Percentiles rank a stretch among this genome's conserved stretches.
phyloP scores from a whole-genome alignment of 2,329 filamentous ascomycete genomes.

The Xylaria sp. region DNA sequence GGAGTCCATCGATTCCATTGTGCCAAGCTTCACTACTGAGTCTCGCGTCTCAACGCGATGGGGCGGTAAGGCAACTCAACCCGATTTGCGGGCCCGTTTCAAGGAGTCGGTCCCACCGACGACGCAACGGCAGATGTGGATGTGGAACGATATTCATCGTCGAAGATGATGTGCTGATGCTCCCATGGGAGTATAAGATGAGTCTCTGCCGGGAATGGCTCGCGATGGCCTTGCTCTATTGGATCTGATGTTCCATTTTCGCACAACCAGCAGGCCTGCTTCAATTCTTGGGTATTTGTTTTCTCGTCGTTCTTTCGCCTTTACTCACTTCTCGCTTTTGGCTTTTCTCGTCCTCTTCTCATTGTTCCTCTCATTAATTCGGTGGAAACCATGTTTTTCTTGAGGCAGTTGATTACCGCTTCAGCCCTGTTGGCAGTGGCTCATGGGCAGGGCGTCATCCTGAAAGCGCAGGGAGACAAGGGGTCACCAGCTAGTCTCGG shows the following conservation, averaged over 20 bases:
- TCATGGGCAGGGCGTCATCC: constrained; percentile 38
- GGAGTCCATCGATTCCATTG: neutral
- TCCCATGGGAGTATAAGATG: constrained; percentile 13
- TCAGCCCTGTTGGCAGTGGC: constrained; percentile 33
- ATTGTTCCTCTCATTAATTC: constrained; percentile 7
- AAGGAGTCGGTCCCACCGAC: constrained; percentile 22
- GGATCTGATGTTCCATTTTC: constrained; percentile 6
- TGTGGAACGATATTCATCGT: constrained; percentile 12
- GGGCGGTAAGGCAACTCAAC: constrained; percentile 18
- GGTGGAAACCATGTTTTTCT: constrained; percentile 24
- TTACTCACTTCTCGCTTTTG: no score
- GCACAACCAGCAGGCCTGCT: constrained; percentile 29
- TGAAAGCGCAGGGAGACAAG: constrained; percentile 33
- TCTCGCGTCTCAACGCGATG: constrained; percentile 23
- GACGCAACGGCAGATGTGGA: constrained; percentile 21
- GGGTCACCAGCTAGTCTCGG: constrained; percentile 34
- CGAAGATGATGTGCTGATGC: constrained; percentile 11
- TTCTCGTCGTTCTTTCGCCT: constrained; percentile 3
- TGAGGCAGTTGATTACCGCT: constrained; percentile 18
- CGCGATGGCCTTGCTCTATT: constrained; percentile 6
- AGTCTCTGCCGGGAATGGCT: constrained; percentile 1
- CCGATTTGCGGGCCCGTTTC: constrained; percentile 14
- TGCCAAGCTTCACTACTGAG: constrained; percentile 16
- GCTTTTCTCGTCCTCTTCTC: no score
- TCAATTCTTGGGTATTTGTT: constrained; percentile 23